Evolutionary conservation across 768 basidiomycete species (phyloP), one percentile per base, ranked within the genome.

Genomic region (Kwoniella europaea): DNA sequence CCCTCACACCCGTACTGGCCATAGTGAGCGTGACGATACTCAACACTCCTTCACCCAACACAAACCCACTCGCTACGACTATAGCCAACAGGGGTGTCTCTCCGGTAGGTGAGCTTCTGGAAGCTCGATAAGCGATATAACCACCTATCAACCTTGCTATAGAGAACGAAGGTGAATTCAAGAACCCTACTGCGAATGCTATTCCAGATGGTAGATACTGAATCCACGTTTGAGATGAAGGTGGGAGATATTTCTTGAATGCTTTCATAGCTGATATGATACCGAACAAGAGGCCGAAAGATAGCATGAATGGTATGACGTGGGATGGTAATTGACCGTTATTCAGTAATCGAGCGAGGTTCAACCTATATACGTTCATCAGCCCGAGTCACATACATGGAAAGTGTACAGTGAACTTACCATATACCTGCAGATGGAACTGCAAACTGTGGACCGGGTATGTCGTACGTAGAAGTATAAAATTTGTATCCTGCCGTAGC

Each of bases 341-440:
- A 69, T 84, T 77, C 54, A 85, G 81, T n/a, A 79, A 53, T 46
- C 79, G 81, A 27, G 77, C 83, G 79, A 86, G 83, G 66, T 85
- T 86, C 44, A 85, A 81, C 84, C 85, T 85, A 71, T 35, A 35
- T 35, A 35, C 35, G 6, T 35, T 35, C 35, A 52, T 13, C 6
- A 50, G 15, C 54, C n/a, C 24, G 20, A 55, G 50, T 55, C 20
- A 24, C 18, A 6, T 52, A 50, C 16, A 24, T 46, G 63, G 10
- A 35, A 22, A 20, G 29, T n/a, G 53, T 10, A 54, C 10, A 24
- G 54, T 5, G 24, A 55, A 69, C 82, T 64, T 53, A 85, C 95
- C 96, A 98, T 42, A 98, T 92, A 75, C 93, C 95, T 7, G 95
- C 94, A 0, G 92, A 94, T 0, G 96, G 96, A 0, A 94, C 95